Conservation (phyloP, 2,329 filamentous ascomycete genomes). For the Curvularia sp. region DNA sequence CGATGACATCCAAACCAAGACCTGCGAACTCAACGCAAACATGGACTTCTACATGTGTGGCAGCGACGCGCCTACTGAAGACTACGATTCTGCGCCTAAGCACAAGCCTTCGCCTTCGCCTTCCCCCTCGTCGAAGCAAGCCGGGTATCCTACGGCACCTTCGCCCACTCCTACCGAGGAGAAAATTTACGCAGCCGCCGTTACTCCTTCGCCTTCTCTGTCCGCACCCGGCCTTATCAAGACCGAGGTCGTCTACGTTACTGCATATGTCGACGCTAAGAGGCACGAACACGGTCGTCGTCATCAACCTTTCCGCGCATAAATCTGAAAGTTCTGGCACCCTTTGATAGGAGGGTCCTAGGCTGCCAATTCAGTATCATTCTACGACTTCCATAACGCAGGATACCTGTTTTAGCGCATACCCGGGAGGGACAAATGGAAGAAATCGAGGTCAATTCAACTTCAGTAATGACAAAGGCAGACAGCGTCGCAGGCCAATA, state of each 20-base stretch:
- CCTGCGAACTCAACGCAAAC: conserved; percentile 37
- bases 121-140: conserved; percentile 6
- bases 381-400: conserved; percentile 30
- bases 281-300: conserved; percentile 41
- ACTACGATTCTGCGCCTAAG: conserved; percentile 22
- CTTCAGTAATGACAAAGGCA: conserved; percentile 47
- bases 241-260: conserved; percentile 46
- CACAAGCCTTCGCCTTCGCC: not conserved
- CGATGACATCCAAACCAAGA: conserved; percentile 46
- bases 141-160: conserved; percentile 16
- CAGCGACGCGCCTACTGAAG: conserved; percentile 33
- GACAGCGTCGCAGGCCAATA: conserved; percentile 49
- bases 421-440: conserved; percentile 34
- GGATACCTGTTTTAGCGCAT: conserved; percentile 43
- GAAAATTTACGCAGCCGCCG: conserved; percentile 29
- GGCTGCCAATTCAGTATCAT: conserved; percentile 13
- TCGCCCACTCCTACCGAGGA: conserved; percentile 18
- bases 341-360: not conserved
- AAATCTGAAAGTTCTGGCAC: conserved; percentile 16
- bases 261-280: conserved; percentile 45
- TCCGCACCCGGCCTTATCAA: conserved; percentile 20
- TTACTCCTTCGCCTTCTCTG: conserved; percentile 29
- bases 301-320: conserved; percentile 46
- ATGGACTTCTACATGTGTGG: conserved; percentile 49
- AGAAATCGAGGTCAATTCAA: conserved; percentile 32